A percentile compares a stretch with the other conserved stretches of the same genome.
These are phyloP conservation scores for Holtermanniella nyarrowii DNA, from an alignment of 768 basidiomycete species.

Conservation along the genomic window DNA sequence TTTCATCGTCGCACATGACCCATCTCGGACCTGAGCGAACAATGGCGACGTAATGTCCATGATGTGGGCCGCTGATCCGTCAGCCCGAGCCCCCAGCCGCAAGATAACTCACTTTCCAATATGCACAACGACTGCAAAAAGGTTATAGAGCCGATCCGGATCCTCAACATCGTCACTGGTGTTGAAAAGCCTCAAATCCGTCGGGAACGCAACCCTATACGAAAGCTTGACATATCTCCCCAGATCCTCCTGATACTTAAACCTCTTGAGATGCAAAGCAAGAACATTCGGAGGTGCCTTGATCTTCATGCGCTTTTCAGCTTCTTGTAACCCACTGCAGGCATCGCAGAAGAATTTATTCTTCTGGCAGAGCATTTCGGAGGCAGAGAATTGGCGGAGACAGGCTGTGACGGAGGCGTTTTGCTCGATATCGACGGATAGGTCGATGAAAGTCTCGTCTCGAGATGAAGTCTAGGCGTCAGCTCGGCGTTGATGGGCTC, in stretches of 20 bases:
- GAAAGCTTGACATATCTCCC: constrained; percentile 87
- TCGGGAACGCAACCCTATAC: constrained; percentile 92
- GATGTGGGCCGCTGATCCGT: constrained; percentile 73
- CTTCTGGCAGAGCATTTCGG: constrained; percentile 94
- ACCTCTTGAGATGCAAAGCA: constrained; percentile 90
- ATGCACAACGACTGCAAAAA: constrained; percentile 97
- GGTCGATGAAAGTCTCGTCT: constrained; percentile 91
- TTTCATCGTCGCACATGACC: constrained; percentile 94
- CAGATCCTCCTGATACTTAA: constrained; percentile 93
- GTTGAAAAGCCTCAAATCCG: constrained; percentile 89
- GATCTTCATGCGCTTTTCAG: constrained; percentile 99
- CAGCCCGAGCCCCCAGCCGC: constrained; percentile 1
- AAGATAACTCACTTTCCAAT: constrained; percentile 73
- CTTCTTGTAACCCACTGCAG: constrained; percentile 93
- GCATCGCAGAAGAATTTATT: constrained; percentile 99
- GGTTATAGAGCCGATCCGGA: constrained; percentile 82
- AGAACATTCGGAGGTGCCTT: constrained; percentile 91
- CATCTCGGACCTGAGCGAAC: constrained; percentile 74
- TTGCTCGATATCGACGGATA: constrained; percentile 98
- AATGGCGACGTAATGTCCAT: constrained; percentile 94
- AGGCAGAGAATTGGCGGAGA: constrained; percentile 89
- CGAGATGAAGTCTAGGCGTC: constrained; percentile 67
- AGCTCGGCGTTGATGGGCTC: constrained; percentile 3
- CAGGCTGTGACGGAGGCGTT: constrained; percentile 95
- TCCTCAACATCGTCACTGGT: constrained; percentile 87